Percentiles rank a stretch among this genome's conserved stretches.
Conservation (phyloP, 768 basidiomycete genomes). For the Termitomyces titanicus region DNA sequence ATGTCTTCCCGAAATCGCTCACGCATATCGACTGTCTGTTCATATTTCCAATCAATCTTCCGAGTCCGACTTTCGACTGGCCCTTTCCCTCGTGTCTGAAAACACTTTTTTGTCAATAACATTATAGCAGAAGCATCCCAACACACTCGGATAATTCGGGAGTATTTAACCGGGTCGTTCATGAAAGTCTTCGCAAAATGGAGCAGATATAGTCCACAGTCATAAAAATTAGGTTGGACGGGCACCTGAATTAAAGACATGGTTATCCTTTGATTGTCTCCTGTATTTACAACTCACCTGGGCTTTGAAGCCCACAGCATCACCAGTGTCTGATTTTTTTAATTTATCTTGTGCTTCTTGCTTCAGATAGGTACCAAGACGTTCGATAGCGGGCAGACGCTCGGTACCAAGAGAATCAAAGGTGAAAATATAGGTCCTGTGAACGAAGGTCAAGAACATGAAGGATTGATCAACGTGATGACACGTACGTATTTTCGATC, state of each 20-base stretch:
- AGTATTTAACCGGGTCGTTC: constrained; percentile 49
- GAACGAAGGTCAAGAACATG: not conserved
- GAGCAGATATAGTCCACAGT: constrained; percentile 90
- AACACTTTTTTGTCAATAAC: not conserved
- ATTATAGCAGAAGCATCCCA: not conserved
- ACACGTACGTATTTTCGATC: constrained; percentile 2
- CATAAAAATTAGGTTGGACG: constrained; percentile 81
- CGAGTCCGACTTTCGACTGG: constrained; percentile 32
- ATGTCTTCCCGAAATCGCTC: constrained; percentile 41
- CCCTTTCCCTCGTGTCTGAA: constrained; percentile 24
- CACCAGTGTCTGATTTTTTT: constrained; percentile 30
- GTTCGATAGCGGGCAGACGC: constrained; percentile 64
- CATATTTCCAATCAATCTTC: constrained; percentile 49
- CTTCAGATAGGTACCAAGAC: constrained; percentile 63
- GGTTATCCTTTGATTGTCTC: not conserved
- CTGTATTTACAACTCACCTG: constrained; percentile 34
- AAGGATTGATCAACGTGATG: not conserved
- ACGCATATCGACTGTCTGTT: constrained; percentile 43
- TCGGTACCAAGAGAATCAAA: constrained; percentile 82
- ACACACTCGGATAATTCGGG: constrained; percentile 45
- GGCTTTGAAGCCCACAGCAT: constrained; percentile 46
- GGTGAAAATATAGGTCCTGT: constrained; percentile 78
- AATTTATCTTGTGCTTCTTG: constrained; percentile 79
- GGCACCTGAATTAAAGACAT: constrained; percentile 61
- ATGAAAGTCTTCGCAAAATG: constrained; percentile 84